phyloP scores from a whole-genome alignment of 306 rosid species.

The Sicyos baderoa region DNA sequence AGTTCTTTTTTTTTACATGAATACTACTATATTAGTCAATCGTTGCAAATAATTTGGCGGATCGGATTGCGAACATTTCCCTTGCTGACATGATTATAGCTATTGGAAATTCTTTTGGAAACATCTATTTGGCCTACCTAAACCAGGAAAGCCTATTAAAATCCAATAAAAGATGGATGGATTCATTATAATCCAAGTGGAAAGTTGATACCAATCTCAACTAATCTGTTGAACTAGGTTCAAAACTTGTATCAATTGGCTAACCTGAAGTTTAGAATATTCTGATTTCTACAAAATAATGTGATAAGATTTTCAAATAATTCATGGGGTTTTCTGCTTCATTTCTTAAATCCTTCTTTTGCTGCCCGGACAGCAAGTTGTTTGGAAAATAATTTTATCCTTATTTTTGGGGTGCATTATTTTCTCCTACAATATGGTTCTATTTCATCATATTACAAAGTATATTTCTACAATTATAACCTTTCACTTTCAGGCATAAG shows the following conservation, averaged over 20 bases:
- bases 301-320: not conserved
- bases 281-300: constrained; percentile 12
- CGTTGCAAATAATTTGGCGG: not conserved
- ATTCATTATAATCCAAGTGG: not conserved
- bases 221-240: constrained; percentile 4
- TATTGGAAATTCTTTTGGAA: not conserved
- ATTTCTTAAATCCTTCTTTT: not conserved
- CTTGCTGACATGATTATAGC: not conserved
- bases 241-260: not conserved
- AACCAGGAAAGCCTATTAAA: not conserved
- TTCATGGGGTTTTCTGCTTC: not conserved
- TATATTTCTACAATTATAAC: not conserved
- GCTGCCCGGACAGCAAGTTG: not conserved
- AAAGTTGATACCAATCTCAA: not conserved
- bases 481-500: constrained; percentile 50
- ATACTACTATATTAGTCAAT: not conserved
- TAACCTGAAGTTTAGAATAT: not conserved
- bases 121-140: not conserved
- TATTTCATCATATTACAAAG: not conserved
- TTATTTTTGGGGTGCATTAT: not conserved
- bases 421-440: not conserved
- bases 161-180: not conserved
- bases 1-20: constrained; percentile 32
- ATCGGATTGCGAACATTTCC: not conserved
- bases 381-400: not conserved